Evolutionary conservation across 2,329 filamentous ascomycete genomes (phyloP).

Genomic region (Ceratocystis albifundus): DNA sequence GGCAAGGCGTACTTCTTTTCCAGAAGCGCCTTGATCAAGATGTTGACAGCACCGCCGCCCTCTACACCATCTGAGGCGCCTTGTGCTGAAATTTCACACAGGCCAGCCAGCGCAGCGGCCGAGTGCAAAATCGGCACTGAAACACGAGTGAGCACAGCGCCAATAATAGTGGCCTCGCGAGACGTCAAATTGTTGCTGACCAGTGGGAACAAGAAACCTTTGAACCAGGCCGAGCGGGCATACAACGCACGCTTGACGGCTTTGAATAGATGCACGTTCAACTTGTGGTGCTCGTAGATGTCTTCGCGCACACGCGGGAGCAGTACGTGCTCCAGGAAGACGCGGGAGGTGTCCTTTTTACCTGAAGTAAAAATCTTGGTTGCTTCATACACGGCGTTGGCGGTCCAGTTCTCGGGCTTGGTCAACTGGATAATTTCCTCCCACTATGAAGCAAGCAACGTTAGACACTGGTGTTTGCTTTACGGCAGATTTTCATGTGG

Average conservation of each 20-base stretch:
- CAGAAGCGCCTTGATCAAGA: slow-evolving; percentile 83
- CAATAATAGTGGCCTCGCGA: slow-evolving; percentile 83
- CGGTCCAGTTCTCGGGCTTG: slow-evolving; percentile 61
- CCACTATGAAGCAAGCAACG: slow-evolving; percentile 44
- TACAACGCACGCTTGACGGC: slow-evolving; percentile 84
- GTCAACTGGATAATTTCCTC: slow-evolving; percentile 77
- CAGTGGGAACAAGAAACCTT: slow-evolving; percentile 86
- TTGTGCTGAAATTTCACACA: slow-evolving; percentile 89
- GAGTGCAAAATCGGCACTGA: slow-evolving; percentile 87
- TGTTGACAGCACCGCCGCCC: slow-evolving; percentile 81
- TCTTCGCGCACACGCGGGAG: slow-evolving; percentile 86
- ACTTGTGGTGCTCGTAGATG: slow-evolving; percentile 85
- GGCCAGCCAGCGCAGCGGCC: slow-evolving; percentile 75
- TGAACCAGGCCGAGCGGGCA: slow-evolving; percentile 93
- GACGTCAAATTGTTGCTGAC: slow-evolving; percentile 77
- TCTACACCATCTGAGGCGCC: slow-evolving; percentile 75
- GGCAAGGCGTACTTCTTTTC: slow-evolving; percentile 97
- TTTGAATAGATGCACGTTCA: slow-evolving; percentile 93
- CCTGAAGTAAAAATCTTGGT: slow-evolving; percentile 86
- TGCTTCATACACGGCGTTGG: slow-evolving; percentile 73
- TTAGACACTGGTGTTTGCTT: background rate
- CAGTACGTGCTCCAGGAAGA: slow-evolving; percentile 77
- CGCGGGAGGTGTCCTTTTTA: slow-evolving; percentile 66
- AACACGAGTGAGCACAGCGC: slow-evolving; percentile 70
- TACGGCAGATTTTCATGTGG: too few relatives aligned